Evolutionary conservation across 1,284 basidiomycete species (phyloP).

Genomic region (Neolentinus lepideus): DNA sequence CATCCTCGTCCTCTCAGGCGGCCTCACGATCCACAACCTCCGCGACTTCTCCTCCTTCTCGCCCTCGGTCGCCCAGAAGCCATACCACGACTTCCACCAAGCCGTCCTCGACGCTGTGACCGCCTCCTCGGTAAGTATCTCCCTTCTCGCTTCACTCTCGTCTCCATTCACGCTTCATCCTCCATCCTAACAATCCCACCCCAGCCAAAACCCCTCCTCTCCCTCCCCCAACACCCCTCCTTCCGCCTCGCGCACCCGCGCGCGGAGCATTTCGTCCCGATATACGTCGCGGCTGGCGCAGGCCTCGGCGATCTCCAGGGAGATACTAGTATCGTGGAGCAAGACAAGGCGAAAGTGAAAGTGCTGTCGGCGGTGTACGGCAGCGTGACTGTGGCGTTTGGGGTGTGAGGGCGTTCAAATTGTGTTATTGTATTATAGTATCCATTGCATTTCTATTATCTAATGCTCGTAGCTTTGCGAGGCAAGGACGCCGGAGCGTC

Average conservation of each 20-base stretch:
- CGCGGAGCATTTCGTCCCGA: slow-evolving; percentile 67
- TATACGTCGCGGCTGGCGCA: slow-evolving; percentile 70
- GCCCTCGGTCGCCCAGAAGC: slow-evolving; percentile 37
- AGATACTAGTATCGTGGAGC: too few species aligned
- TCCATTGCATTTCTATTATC: too few species aligned
- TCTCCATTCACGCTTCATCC: slow-evolving; percentile 14
- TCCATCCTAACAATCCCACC: slow-evolving; percentile 4
- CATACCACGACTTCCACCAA: slow-evolving; percentile 50
- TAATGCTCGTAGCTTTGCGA: too few species aligned
- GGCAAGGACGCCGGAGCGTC: too few species aligned
- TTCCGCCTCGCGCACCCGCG: slow-evolving; percentile 63
- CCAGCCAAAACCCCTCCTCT: slow-evolving; percentile 28
- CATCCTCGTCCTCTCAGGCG: slow-evolving; percentile 64
- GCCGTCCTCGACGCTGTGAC: slow-evolving; percentile 51
- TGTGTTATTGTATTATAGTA: not conserved
- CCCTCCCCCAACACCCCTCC: slow-evolving; percentile 45
- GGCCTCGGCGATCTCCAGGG: slow-evolving; percentile 29
- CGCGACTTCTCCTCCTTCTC: slow-evolving; percentile 45
- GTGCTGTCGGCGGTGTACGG: slow-evolving; percentile 51
- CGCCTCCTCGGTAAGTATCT: slow-evolving; percentile 37
- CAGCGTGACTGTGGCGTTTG: slow-evolving; percentile 55
- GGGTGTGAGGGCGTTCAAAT: slow-evolving; percentile 25
- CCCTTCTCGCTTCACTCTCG: slow-evolving; percentile 17
- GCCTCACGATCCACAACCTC: slow-evolving; percentile 63
- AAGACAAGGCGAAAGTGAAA: slow-evolving; percentile 26